These are phyloP conservation scores for Boletus pseudo-olivaceus DNA, from an alignment of 768 basidiomycete species.

Conservation along the genomic window DNA sequence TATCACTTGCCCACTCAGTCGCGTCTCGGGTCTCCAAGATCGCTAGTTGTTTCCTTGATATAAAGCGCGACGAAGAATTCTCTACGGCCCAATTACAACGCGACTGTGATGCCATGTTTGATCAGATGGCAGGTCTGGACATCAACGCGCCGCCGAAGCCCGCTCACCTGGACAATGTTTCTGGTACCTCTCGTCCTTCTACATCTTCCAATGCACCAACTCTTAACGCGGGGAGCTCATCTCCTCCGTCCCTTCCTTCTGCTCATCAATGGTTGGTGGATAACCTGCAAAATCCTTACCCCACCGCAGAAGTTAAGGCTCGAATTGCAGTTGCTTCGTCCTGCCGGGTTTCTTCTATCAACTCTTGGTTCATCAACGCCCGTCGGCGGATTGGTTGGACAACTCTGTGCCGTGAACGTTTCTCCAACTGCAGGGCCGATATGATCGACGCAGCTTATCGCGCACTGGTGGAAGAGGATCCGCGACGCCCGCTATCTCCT, in stretches of 20 bases:
- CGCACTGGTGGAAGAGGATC: conserved; percentile 25
- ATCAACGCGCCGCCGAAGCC: not conserved
- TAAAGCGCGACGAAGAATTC: not conserved
- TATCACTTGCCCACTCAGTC: not conserved
- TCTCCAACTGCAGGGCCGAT: conserved; percentile 25
- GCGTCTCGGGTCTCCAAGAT: conserved; percentile 3
- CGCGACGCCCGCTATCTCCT: conserved; percentile 4
- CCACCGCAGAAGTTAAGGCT: conserved; percentile 29
- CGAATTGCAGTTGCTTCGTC: conserved; percentile 18
- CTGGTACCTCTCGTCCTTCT: too few species aligned
- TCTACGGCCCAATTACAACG: not conserved
- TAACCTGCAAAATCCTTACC: conserved; percentile 54
- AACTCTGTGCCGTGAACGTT: conserved; percentile 29
- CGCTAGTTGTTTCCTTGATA: conserved; percentile 4
- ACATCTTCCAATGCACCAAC: not conserved
- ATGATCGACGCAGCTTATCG: conserved; percentile 29
- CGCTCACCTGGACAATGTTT: too few species aligned
- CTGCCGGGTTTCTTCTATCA: conserved; percentile 30
- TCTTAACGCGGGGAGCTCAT: not conserved
- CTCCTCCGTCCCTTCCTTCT: conserved; percentile 4
- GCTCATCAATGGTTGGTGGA: conserved; percentile 41
- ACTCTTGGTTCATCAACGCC: conserved; percentile 46
- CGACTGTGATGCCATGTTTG: conserved; percentile 9
- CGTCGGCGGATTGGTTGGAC: conserved; percentile 57
- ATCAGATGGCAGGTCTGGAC: not conserved